Base-by-base conservation (phyloP, 768 basidiomycete species). In the Grammothele lineata region DNA sequence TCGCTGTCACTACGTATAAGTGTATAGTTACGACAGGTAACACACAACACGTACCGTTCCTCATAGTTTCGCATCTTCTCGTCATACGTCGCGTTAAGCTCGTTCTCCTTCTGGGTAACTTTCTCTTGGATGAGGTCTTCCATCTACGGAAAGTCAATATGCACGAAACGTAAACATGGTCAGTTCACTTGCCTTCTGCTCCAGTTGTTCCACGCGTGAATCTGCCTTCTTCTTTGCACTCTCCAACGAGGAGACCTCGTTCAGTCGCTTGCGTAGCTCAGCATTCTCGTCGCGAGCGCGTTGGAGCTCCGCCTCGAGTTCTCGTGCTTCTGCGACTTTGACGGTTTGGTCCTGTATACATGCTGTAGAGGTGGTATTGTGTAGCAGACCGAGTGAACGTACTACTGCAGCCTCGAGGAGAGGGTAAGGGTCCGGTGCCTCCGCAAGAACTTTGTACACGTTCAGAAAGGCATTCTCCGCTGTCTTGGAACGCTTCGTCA, bases 381-480 rank as follows among this genome's bases (percentile, higher is more conserved):
- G 11, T 23, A 53, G 11, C 12, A 15, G 10, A 11, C 5, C 2
- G 8, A 8, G 22, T 34, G 17, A 21, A 63, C 78, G 40, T 62
- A 92, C 90, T 24, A 98, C 89, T 10, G 92, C 94, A 11, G 85
- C 91, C 60, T 99, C 95, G 12, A 99, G 81, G 6, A 98, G 74
- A 8, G 96, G 96, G 63, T 95, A 96, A 14, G 96, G 96, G 64
- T 99, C 96, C 0, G 95, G 96, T 3, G 91, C 95, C 60, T 99
- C 96, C 0, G 95, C 93, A 7, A 99, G 69, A 18, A 95, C 81
- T 63, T 98, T 98, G 75, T 98, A 98, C 17, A 94, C 86, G 57
- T 84, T 91, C n/a, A 98, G 73, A 67, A 99, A 98, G 0, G 93
- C 90, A 59, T 88, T 94, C 73, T 99, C 96, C 9, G 93, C 87